phyloP scores from a whole-genome alignment of 2,329 filamentous ascomycete species.

The Aspergillus melleus region DNA sequence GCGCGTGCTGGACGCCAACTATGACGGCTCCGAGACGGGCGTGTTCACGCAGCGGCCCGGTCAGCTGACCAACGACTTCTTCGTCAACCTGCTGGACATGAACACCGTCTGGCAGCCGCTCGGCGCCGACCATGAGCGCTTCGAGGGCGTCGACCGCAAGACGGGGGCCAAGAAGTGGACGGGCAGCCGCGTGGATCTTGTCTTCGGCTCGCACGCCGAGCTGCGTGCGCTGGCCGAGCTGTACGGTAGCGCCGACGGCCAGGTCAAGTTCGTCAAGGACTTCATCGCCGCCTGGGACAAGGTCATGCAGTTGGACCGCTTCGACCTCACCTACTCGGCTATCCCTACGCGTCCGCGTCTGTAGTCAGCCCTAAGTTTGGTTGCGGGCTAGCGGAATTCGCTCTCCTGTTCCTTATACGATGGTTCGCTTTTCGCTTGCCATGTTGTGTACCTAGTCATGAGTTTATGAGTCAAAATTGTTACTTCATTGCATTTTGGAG shows the following conservation, averaged over 20 bases:
- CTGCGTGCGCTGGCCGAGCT: conserved; percentile 70
- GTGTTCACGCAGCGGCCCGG: conserved; percentile 69
- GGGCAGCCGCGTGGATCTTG: conserved; percentile 66
- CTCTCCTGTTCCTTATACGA: neutral
- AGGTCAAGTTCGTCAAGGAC: conserved; percentile 68
- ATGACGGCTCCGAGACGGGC: conserved; percentile 65
- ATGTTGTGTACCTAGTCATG: neutral
- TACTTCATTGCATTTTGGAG: no score
- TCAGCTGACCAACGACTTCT: conserved; percentile 76
- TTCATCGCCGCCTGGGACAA: conserved; percentile 72
- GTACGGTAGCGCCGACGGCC: conserved; percentile 61
- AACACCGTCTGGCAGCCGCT: conserved; percentile 61
- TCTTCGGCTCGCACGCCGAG: conserved; percentile 74
- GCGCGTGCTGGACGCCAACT: conserved; percentile 69
- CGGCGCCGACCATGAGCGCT: conserved; percentile 55
- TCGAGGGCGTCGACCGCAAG: conserved; percentile 65
- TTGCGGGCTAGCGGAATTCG: no score
- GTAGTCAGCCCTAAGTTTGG: neutral
- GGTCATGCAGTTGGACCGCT: conserved; percentile 73
- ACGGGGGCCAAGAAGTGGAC: conserved; percentile 67
- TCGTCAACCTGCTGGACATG: conserved; percentile 73
- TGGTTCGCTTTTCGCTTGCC: neutral
- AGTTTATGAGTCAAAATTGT: no score
- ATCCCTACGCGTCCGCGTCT: neutral
- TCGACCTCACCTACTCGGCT: conserved; percentile 46